Conservation (phyloP, 768 basidiomycete species). For the Guyanaporus albipodus region DNA sequence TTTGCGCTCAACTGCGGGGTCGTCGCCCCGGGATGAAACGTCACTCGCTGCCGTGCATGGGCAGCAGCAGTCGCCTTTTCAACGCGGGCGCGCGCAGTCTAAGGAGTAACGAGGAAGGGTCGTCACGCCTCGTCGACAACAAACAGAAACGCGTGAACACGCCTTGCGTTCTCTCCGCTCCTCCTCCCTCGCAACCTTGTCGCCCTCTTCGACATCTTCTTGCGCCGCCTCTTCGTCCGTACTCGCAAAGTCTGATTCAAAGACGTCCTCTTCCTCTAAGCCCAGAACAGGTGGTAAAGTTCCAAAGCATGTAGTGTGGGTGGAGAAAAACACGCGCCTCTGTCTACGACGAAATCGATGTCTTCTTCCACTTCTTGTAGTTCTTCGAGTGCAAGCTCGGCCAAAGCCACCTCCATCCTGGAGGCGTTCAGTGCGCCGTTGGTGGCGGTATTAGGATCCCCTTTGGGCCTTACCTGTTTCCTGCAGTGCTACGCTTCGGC, state of each 20-base stretch:
- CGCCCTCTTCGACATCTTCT: conserved; percentile 52
- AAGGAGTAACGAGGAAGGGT: neutral
- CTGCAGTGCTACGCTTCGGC: conserved; percentile 68
- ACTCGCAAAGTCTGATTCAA: conserved; percentile 81
- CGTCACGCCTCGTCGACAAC: neutral
- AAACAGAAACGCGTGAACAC: neutral
- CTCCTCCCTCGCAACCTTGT: conserved; percentile 56
- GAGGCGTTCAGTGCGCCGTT: conserved; percentile 2
- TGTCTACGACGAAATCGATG: conserved; percentile 61
- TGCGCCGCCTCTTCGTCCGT: conserved; percentile 66
- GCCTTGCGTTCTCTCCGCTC: conserved; percentile 44
- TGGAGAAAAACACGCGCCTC: conserved; percentile 39
- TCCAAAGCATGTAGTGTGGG: neutral
- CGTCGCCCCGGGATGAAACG: conserved; percentile 57
- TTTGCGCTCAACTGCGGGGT: conserved; percentile 28
- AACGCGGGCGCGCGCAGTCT: conserved; percentile 54
- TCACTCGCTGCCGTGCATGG: conserved; percentile 60
- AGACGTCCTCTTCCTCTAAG: conserved; percentile 76
- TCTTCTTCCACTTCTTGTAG: conserved; percentile 68
- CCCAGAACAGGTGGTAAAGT: neutral
- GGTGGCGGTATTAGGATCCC: neutral
- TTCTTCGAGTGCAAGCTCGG: conserved; percentile 45
- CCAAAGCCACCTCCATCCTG: conserved; percentile 77
- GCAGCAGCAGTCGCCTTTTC: conserved; percentile 65
- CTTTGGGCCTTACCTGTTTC: conserved; percentile 54